Evolutionary conservation across 306 rosid genomes (phyloP), one percentile per base, ranked within the genome.

Genomic region (Lathyrus aphaca): DNA sequence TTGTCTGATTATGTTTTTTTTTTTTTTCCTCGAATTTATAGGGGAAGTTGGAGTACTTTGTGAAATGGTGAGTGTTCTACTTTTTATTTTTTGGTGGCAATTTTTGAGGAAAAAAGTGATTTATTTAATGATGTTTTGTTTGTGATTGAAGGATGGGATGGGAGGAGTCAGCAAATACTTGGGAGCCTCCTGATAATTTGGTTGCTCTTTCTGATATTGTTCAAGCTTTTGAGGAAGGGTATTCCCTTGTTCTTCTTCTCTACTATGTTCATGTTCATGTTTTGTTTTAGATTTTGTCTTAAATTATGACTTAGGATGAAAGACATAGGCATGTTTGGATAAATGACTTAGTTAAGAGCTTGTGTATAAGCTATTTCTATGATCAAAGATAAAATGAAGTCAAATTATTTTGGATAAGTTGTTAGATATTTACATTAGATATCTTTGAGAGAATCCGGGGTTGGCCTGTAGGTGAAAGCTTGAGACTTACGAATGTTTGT

Each of bases 171-270:
- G 90, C 87, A 54, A 94, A 94, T 73, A 94, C 99, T 12, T 94
- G 99, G 99, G 99, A 94, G 83, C 99, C 99, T 5, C 79, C 75
- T 38, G 97, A 87, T 64, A 91, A 94, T 84, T 85, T 94, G 70
- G 89, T 55, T 60, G 51, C 82, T 29, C 81, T 90, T 63, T 81
- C 88, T 2, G 99, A 94, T 68, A 72, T 94, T 65, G 78, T 94
- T 16, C 89, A 83, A 0, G 85, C 95, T 17, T 94, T 91, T 74
- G 97, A 93, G 77, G 85, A 79, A 51, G 83, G 95, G 99, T 94
- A 74, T 64, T 61, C 53, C 23, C 59, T 51, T 74, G 57, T 21
- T 54, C 14, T 76, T 57, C 10, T 27, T 57, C 10, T 29, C 4
- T 35, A 5, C 10, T 23, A 12, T 17, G 5, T 23, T 50, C 25